phyloP scores from a whole-genome alignment of 2,329 filamentous ascomycete genomes.

The Chaetomium olivaceum region DNA sequence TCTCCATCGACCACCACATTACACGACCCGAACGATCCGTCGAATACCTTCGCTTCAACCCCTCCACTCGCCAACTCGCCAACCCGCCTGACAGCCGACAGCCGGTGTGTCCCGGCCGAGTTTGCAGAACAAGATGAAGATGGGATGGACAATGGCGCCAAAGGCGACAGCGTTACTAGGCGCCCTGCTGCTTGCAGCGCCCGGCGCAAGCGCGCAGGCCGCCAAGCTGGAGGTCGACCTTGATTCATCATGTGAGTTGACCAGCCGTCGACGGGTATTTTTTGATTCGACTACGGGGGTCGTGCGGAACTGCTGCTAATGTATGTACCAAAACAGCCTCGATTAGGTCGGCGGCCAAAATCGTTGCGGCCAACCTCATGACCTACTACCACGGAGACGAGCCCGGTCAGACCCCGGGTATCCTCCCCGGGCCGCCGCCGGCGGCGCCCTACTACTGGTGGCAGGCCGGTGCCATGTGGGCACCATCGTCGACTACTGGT shows the following conservation, averaged over 20 bases:
- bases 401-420: conserved; percentile 46
- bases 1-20: neutral
- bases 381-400: conserved; percentile 49
- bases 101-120: conserved; percentile 13
- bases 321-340: conserved; percentile 21
- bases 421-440: conserved; percentile 50
- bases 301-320: neutral
- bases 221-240: conserved; percentile 28
- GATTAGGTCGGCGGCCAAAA: conserved; percentile 31
- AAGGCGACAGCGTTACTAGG: conserved; percentile 21
- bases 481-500: conserved; percentile 65
- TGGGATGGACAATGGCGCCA: conserved; percentile 22
- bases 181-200: conserved; percentile 23
- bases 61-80: too few relatives aligned
- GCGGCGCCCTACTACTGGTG: conserved; percentile 63
- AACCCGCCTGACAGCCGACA: neutral
- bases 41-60: neutral
- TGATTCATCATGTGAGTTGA: conserved; percentile 23
- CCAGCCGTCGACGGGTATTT: neutral
- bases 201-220: conserved; percentile 14
- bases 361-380: conserved; percentile 48
- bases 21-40: neutral
- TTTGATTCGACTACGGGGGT: neutral
- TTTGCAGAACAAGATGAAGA: conserved; percentile 18
- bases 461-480: conserved; percentile 65